Conservation (phyloP, 1,284 basidiomycete genomes). For the Cryptococcus floricola region DNA sequence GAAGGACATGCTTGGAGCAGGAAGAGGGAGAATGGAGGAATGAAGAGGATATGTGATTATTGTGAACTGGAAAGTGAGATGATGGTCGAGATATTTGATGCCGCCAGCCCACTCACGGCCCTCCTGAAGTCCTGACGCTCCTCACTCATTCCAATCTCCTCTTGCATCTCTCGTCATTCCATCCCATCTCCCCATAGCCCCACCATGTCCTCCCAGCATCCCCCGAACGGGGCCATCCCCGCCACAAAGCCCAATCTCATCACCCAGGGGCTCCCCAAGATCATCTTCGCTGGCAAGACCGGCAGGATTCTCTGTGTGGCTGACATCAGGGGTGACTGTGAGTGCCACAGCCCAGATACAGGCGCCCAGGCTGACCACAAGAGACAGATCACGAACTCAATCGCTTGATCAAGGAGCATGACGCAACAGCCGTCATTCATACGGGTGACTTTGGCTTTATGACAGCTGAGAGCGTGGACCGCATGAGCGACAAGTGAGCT, state of each 20-base stretch:
- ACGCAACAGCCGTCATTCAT: conserved; percentile 92
- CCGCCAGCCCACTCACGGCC: neutral
- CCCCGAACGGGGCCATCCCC: neutral
- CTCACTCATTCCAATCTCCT: neutral
- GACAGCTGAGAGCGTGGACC: conserved; percentile 73
- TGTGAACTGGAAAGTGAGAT: too few species aligned
- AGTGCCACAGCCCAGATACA: conserved; percentile 13
- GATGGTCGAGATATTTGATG: too few species aligned
- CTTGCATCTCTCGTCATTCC: neutral
- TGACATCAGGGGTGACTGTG: conserved; percentile 75
- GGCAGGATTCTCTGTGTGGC: conserved; percentile 93
- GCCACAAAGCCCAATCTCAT: conserved; percentile 21
- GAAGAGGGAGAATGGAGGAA: too few species aligned
- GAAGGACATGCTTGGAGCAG: conserved; percentile 16
- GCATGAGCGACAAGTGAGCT: conserved; percentile 78
- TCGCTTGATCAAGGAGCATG: conserved; percentile 79
- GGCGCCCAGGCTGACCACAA: conserved; percentile 6
- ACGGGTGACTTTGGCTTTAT: conserved; percentile 99
- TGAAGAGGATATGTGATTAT: too few species aligned
- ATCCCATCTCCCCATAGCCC: neutral
- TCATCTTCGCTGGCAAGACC: conserved; percentile 48
- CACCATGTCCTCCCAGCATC: neutral
- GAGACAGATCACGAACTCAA: conserved; percentile 68
- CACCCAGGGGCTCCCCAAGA: conserved; percentile 25
- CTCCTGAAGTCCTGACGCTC: too few species aligned